Base-by-base conservation (phyloP, 192 early-diverging fungal species). In the Chytriomyces sp. region DNA sequence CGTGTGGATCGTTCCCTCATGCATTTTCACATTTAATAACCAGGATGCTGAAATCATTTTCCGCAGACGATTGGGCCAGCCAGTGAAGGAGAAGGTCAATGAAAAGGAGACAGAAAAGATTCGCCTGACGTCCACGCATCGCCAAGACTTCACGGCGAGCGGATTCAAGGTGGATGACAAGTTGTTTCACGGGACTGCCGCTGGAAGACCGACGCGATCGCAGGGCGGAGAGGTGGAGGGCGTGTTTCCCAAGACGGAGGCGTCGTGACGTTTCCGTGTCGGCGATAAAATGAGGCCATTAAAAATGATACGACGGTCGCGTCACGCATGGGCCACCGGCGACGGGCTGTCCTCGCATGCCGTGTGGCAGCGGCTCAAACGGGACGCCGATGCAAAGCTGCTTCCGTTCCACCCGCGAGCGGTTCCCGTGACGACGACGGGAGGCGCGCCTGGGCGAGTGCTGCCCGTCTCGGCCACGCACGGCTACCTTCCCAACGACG, bases 11-110 rank as follows among this genome's bases (percentile, higher is more conserved):
- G 17, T 22, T 22, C 44, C 44, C 44, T 49, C 17, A n/a, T 22
- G 41, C 22, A 49, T 3, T 49, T 49, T n/a, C n/a, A n/a, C n/a
- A n/a, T 19, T 41, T 5, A n/a, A 6, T 1, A 10, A 14, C 2
- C 39, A 70, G 57, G 68, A 70, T 40, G 68, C 57, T 4, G 68
- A 70, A 70, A 70, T 59, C 1, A 57, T 57, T 26, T 70, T 70
- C 39, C 68, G 68, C 26, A 28, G 68, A 22, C 68, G 68, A 25
- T 34, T 70, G 1, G 68, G 68, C 2, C 68, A 31, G 2, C 25
- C 52, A 1, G 68, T 70, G 0, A 70, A 70, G 33, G 26, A 57
- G 41, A 59, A 59, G 28, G 8, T 25, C 2, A 59, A 59, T 38
- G 68, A 70, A 7, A 57, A 70, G 56, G 34, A 70, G 14, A 37